Percentiles rank a stretch among this genome's conserved stretches.
Evolutionary conservation across 345 rosid species (phyloP).

Genomic region (Raphanus raphanistrum): DNA sequence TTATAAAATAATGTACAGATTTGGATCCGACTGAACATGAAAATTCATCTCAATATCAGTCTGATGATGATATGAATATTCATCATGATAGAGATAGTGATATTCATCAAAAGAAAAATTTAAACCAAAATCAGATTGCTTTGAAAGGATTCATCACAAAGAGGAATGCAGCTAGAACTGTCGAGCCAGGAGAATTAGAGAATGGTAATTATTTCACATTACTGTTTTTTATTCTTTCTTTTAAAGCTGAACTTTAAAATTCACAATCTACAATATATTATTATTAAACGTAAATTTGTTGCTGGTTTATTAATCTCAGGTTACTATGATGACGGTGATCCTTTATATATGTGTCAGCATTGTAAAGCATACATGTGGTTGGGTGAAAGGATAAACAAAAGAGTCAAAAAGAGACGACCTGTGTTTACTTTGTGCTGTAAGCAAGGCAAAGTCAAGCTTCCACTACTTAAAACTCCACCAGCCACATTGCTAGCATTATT

Average conservation of each 20-base stretch:
- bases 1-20: neutral
- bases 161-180: neutral
- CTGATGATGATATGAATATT: neutral
- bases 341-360: neutral
- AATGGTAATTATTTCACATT: neutral
- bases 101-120: neutral
- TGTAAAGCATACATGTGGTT: neutral
- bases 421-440: neutral
- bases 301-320: neutral
- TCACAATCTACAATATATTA: neutral
- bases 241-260: too few relatives aligned
- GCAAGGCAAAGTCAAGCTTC: neutral
- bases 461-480: neutral
- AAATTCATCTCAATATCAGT: too few relatives aligned
- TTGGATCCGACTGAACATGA: too few relatives aligned
- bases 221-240: too few relatives aligned
- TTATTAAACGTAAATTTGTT: too few relatives aligned
- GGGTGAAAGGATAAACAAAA: neutral
- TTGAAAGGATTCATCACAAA: neutral
- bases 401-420: neutral
- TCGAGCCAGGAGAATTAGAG: neutral
- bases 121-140: neutral
- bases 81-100: neutral
- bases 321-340: neutral
- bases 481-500: neutral